A percentile compares a stretch with the other conserved stretches of the same genome.
These are phyloP conservation scores for Leishmania amazonensis DNA, from an alignment of 208 protist genomes.

Conservation along the genomic window DNA sequence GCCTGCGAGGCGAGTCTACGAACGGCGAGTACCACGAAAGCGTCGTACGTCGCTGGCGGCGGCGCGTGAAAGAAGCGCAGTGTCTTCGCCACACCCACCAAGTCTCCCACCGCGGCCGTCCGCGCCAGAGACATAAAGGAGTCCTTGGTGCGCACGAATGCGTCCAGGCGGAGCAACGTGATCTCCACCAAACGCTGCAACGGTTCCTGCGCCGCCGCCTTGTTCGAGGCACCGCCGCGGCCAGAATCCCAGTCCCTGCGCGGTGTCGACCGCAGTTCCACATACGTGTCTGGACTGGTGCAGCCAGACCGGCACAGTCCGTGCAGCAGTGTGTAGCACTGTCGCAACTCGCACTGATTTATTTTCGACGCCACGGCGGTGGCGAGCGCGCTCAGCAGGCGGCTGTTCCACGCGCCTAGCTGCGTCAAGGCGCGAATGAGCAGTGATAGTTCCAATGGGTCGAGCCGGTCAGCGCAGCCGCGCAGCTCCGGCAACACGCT, in stretches of 20 bases:
- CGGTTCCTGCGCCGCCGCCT: constrained; percentile 35
- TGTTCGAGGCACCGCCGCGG: not conserved
- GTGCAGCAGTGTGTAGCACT: constrained; percentile 68
- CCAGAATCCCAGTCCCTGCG: constrained; percentile 13
- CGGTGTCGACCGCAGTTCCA: constrained; percentile 22
- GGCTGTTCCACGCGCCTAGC: constrained; percentile 77
- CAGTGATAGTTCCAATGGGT: constrained; percentile 78
- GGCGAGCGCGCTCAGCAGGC: constrained; percentile 45
- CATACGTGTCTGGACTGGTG: constrained; percentile 42
- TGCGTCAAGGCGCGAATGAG: constrained; percentile 61
- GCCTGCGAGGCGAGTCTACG: not conserved
- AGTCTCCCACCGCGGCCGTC: constrained; percentile 41
- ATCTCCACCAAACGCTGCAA: constrained; percentile 50
- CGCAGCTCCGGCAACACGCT: constrained; percentile 58
- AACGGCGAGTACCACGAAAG: constrained; percentile 36
- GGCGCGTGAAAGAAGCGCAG: constrained; percentile 63
- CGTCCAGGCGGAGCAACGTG: constrained; percentile 51
- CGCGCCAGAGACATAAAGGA: constrained; percentile 32
- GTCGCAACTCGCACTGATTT: constrained; percentile 44
- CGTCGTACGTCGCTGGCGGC: constrained; percentile 75
- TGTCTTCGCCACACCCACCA: constrained; percentile 45
- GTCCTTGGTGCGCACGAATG: constrained; percentile 35
- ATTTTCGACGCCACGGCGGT: constrained; percentile 41
- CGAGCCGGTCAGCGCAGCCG: constrained; percentile 42
- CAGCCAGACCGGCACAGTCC: constrained; percentile 66